Evolutionary conservation across 164 flowering plant genomes (phyloP).

Genomic region (Liriodendron chinense): DNA sequence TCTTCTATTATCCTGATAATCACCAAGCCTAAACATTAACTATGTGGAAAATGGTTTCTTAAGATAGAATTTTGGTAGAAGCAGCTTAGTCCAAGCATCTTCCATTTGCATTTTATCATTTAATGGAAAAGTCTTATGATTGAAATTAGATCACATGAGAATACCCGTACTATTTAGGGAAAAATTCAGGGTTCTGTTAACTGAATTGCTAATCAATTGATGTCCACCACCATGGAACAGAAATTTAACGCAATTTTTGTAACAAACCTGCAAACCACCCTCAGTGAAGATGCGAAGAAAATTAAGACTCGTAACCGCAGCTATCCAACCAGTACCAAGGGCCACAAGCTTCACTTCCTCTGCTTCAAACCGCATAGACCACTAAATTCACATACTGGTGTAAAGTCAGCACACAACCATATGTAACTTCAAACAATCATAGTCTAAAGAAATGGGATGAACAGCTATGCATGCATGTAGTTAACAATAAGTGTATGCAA

Average conservation of each 20-base stretch:
- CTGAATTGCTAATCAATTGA: no score
- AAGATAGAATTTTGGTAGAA: no score
- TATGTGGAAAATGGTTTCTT: no score
- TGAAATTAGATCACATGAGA: no score
- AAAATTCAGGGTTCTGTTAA: no score
- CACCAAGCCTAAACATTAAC: no score
- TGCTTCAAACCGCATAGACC: conserved; percentile 97
- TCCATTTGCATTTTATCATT: no score
- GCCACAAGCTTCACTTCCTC: conserved; percentile 98
- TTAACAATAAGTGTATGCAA: neutral
- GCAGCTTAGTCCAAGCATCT: no score
- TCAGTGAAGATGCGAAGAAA: conserved; percentile 90
- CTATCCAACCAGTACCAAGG: conserved; percentile 85
- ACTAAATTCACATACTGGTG: conserved; percentile 42
- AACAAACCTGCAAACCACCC: conserved; percentile 90
- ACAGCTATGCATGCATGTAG: neutral
- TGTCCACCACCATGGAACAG: neutral
- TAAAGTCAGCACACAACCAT: conserved; percentile 17
- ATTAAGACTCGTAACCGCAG: conserved; percentile 84
- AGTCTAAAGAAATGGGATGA: neutral
- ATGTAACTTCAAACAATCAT: neutral
- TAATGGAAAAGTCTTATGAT: no score
- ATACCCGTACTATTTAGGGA: no score
- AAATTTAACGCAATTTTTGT: neutral
- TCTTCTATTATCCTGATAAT: no score